Percentiles rank a stretch among this genome's conserved stretches.
Evolutionary conservation across 345 rosid species (phyloP).

Genomic region (Euphorbia lathyris): DNA sequence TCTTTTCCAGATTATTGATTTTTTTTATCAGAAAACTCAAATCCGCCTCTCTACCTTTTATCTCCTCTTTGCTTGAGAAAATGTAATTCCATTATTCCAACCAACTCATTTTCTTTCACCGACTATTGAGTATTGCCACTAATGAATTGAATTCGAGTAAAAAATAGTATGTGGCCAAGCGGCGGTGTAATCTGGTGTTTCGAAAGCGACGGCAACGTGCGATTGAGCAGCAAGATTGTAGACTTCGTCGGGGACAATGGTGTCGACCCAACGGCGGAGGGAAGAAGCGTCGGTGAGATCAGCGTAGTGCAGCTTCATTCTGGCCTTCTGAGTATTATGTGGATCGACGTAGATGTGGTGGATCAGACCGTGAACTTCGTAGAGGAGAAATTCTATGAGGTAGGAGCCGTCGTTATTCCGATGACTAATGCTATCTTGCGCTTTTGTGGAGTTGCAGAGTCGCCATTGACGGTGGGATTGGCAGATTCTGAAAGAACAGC

Average conservation of each 20-base stretch:
- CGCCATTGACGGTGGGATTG: conserved; percentile 25
- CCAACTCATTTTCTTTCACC: background rate
- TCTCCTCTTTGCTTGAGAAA: conserved; percentile 17
- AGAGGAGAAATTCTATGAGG: conserved; percentile 82
- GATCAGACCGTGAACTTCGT: conserved; percentile 83
- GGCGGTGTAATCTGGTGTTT: conserved; percentile 94
- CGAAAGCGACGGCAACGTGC: conserved; percentile 92
- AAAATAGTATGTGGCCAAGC: conserved; percentile 97
- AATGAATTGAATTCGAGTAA: too few relatives aligned
- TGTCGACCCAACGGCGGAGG: conserved; percentile 94
- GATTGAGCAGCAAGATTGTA: conserved; percentile 95
- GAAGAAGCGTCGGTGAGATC: conserved; percentile 91
- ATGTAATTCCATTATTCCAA: conserved; percentile 19
- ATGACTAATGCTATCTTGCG: conserved; percentile 69
- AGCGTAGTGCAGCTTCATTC: conserved; percentile 87
- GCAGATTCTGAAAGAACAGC: conserved; percentile 19
- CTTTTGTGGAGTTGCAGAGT: conserved; percentile 8
- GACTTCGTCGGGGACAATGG: conserved; percentile 79
- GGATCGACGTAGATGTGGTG: conserved; percentile 98
- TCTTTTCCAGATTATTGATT: conserved; percentile 22
- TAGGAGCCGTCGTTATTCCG: conserved; percentile 98
- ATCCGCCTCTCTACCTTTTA: background rate
- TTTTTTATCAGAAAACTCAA: conserved; percentile 28
- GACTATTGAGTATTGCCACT: conserved; percentile 27
- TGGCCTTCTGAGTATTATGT: conserved; percentile 79